Conservation (phyloP, 139 green algal species). For the Coccomyxa sp. region DNA sequence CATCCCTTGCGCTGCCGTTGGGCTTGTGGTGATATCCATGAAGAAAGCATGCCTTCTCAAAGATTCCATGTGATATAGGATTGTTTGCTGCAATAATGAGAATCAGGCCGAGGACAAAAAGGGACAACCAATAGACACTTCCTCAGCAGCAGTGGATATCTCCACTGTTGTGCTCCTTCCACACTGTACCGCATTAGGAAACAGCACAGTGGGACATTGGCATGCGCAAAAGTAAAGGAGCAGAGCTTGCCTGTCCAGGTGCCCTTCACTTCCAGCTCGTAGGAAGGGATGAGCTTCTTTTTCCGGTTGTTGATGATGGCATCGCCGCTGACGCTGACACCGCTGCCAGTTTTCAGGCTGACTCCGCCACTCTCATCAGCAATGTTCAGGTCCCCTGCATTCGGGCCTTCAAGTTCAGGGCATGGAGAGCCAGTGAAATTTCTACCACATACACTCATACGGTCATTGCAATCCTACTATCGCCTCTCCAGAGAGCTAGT, state of each 20-base stretch:
- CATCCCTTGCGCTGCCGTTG: too few relatives aligned
- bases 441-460: not conserved
- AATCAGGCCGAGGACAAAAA: too few relatives aligned
- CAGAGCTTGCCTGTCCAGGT: slow-evolving; percentile 34
- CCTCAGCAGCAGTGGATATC: too few relatives aligned
- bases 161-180: too few relatives aligned
- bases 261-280: slow-evolving; percentile 76
- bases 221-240: not conserved
- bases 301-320: slow-evolving; percentile 86
- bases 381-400: not conserved
- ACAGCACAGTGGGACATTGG: not conserved
- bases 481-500: not conserved
- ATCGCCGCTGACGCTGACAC: slow-evolving; percentile 33
- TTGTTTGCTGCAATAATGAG: too few relatives aligned
- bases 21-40: too few relatives aligned
- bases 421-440: not conserved
- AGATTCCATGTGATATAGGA: too few relatives aligned
- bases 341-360: not conserved
- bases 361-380: not conserved
- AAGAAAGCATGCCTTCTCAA: too few relatives aligned
- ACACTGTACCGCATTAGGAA: too few relatives aligned
- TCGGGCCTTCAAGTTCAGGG: not conserved
- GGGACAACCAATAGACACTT: too few relatives aligned
- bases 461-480: not conserved
- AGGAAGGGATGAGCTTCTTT: slow-evolving; percentile 78